Base-by-base conservation (phyloP, 163 green algal genomes). In the Chlamydomonas reinhardtii region DNA sequence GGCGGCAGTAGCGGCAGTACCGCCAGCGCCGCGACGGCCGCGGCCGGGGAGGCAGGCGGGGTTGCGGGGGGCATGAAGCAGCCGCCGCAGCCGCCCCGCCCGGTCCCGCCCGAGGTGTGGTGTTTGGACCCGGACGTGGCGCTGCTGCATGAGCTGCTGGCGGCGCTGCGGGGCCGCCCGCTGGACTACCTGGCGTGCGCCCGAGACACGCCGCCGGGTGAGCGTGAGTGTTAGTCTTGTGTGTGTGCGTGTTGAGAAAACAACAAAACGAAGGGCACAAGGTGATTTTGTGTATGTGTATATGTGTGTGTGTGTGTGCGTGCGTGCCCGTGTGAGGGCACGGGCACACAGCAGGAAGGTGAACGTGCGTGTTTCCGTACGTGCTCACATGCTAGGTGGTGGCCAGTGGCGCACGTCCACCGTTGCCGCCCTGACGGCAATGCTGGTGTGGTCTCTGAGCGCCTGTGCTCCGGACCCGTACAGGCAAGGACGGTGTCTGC, bases 401-500 rank as follows among this genome's bases (percentile, higher is more conserved):
- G n/a, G n/a, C n/a, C n/a, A n/a, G n/a, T n/a, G n/a, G n/a, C n/a
- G n/a, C n/a, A n/a, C n/a, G n/a, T n/a, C n/a, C n/a, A n/a, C n/a
- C n/a, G n/a, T n/a, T n/a, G n/a, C n/a, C n/a, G n/a, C n/a, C n/a
- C n/a, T n/a, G n/a, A n/a, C n/a, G n/a, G n/a, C n/a, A n/a, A n/a
- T n/a, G n/a, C n/a, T n/a, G n/a, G n/a, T n/a, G n/a, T n/a, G n/a
- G n/a, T n/a, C n/a, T n/a, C 39, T 48, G 39, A 48, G 39, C 39
- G 39, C 39, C 8, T 5, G 39, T 48, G 39, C 39, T 8, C 39
- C n/a, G n/a, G n/a, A 48, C 39, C 39, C 39, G 5, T 48, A 32
- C 77, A 84, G 77, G 77, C 65, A 84, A 84, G 65, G 77, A 76
- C 65, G 65, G 77, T 19, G 14, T 76, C 22, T 84, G 77, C 77